Evolutionary conservation across 2,329 filamentous ascomycete genomes (phyloP).

Genomic region (Aspergillus candidus): DNA sequence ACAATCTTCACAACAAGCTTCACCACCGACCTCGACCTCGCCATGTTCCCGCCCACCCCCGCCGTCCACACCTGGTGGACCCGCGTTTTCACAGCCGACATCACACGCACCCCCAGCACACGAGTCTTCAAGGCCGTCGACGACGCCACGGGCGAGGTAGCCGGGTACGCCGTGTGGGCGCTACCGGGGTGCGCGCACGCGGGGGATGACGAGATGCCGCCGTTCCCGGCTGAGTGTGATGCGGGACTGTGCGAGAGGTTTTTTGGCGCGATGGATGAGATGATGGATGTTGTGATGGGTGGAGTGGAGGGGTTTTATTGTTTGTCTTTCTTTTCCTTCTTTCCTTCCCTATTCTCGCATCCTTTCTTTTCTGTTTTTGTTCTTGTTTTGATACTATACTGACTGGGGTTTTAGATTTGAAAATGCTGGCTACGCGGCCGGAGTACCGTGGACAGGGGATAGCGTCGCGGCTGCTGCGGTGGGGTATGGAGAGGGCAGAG

Average conservation of each 20-base stretch:
- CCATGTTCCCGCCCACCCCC: constrained; percentile 20
- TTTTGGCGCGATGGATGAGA: constrained; percentile 15
- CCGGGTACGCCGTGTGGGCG: constrained; percentile 23
- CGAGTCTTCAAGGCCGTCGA: constrained; percentile 13
- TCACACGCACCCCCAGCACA: neutral
- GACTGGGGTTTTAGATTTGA: constrained; percentile 14
- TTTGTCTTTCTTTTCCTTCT: constrained; percentile 9
- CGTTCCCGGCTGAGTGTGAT: constrained; percentile 15
- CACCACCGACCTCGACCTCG: constrained; percentile 14
- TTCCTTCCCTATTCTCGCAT: neutral
- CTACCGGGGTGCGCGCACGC: constrained; percentile 3
- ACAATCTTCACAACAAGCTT: constrained; percentile 21
- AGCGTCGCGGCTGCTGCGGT: constrained; percentile 27
- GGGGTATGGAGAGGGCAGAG: constrained; percentile 33
- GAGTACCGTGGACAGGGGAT: constrained; percentile 18
- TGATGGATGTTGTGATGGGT: constrained; percentile 15
- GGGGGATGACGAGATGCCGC: neutral
- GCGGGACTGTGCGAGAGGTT: constrained; percentile 16
- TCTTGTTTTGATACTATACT: neutral
- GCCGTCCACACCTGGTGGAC: constrained; percentile 18
- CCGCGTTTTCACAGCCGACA: constrained; percentile 2
- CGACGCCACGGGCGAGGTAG: constrained; percentile 13
- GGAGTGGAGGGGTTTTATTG: constrained; percentile 18
- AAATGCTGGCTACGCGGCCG: constrained; percentile 21
- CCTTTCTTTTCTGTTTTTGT: neutral